Evolutionary conservation across 805 yeast genomes (phyloP).

Genomic region (Cyberlindnera suaveolens): DNA sequence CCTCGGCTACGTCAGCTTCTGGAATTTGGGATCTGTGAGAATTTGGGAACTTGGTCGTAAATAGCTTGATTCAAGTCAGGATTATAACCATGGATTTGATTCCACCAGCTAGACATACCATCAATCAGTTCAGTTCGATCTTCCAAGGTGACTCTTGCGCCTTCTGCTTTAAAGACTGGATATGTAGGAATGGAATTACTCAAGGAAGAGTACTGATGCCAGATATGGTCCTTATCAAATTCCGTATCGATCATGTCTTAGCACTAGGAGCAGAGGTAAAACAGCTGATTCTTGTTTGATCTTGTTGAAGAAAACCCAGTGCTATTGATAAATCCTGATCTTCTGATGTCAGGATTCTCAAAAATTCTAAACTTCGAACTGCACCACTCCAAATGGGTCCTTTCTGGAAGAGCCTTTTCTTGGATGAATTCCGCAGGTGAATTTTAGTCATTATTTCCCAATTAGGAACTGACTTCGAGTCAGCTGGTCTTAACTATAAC

Average conservation of each 20-base stretch:
- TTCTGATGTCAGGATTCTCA: no score
- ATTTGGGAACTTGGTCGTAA: conserved; percentile 24
- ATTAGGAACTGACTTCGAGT: no score
- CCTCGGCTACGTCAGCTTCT: conserved; percentile 96
- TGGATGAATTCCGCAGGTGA: no score
- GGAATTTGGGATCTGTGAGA: conserved; percentile 13
- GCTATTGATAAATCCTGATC: no score
- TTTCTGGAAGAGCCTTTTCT: no score
- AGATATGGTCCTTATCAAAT: conserved; percentile 24
- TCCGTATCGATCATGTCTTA: conserved; percentile 5
- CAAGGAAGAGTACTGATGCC: conserved; percentile 30
- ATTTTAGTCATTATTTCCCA: no score
- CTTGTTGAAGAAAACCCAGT: no score
- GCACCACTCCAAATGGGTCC: no score
- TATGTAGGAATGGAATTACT: conserved; percentile 18
- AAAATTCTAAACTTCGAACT: no score
- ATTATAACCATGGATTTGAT: conserved; percentile 27
- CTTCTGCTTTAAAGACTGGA: conserved; percentile 22
- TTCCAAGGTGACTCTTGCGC: conserved; percentile 18
- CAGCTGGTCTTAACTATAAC: no score
- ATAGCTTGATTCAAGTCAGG: conserved; percentile 25
- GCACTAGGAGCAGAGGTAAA: background rate
- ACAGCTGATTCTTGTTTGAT: no score
- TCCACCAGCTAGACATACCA: conserved; percentile 31
- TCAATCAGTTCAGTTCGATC: conserved; percentile 18